Base-by-base conservation (phyloP, 371 early-diverging fungal species). In the Mortierella sp. region DNA sequence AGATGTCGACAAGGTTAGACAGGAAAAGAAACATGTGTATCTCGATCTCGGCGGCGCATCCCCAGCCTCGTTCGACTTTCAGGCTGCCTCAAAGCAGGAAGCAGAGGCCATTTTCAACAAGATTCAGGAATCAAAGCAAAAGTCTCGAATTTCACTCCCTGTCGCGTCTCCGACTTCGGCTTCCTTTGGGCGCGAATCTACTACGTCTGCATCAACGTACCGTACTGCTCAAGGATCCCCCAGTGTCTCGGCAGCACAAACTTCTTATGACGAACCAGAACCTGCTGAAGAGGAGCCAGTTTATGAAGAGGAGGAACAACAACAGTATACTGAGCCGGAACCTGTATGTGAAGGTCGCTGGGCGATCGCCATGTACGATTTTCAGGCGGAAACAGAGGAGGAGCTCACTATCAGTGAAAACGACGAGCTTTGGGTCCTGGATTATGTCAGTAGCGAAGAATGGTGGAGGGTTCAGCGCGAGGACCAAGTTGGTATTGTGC, bases 341-440 rank as follows among this genome's bases (percentile, higher is more conserved):
- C 71, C 74, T 8, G 78, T 76, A 8, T 67, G 76, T 16, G 81
- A 80, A 27, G 81, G 82, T 31, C 71, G 63, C 26, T 73, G 79
- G 81, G 96, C 92, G 2, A 79, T 90, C 38, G 92, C 91, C 2
- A 60, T 94, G 41, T 94, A 93, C 61, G 89, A 90, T 45, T 96
- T 94, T 71, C 78, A 85, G 14, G 90, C 93, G 0, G 83, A 87
- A 54, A 89, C 86, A 28, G 89, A 86, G 1, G 96, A 91, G 58
- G 95, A 95, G 70, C 72, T 94, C 16, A 76, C 83, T 24, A 90
- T 94, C 3, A 78, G 76, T 5, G 93, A 91, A 67, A 84, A 89
- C 56, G 93, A 95, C 34, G 87, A 89, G 41, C 80, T 95, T 13
- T 82, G 92, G 74, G 88, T 94, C 2, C 65, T 89, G 14, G 93